Evolutionary conservation across 2,329 filamentous ascomycete genomes (phyloP), one percentile per base, ranked within the genome.

Genomic region (Aureobasidium pullulans): DNA sequence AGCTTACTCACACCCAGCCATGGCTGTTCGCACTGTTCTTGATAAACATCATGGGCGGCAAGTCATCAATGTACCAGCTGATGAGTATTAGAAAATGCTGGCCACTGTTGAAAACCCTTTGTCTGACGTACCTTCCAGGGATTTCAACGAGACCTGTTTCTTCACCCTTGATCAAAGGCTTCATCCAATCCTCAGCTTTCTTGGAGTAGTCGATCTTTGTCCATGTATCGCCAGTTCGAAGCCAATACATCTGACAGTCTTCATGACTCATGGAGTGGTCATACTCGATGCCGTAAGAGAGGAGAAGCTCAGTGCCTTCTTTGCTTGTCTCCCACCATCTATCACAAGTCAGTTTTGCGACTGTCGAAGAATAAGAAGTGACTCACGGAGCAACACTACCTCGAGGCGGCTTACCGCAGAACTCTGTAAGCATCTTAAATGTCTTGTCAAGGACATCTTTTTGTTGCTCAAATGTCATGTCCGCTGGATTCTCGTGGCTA

Each of bases 391-490:
- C 87, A 0, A 90, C 87, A 40, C 81, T 85, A 1, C 88, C 88
- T 0, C 86, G 76, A 0, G 88, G 88, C 0, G 84, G 85, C 72
- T 89, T 89, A 6, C 88, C 85, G n/a, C 63, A 70, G 66, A 92
- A 87, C 0, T 86, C 83, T 0, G 84, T 89, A 36, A 90, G 79
- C 71, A 90, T 78, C 23, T 81, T 80, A 68, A 85, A 89, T 16
- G 86, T 89, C 72, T 89, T 89, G 66, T 88, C 84, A 6, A 93
- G 79, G 15, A 92, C 85, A 60, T 88, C 86, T 13, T 80, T 81
- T 70, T 92, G 88, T 72, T 92, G 88, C 68, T 90, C 87, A 1
- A 88, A 69, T 0, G 80, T 87, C 86, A 90, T 89, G 60, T 85
- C 81, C 0, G 77, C 78, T 0, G 87, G 86, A 65, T 90, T 90